Percentiles rank a stretch among this genome's conserved stretches.
These are phyloP conservation scores for Metarhizium anisopliae DNA, from an alignment of 2,329 filamentous ascomycete genomes.

Conservation along the genomic window DNA sequence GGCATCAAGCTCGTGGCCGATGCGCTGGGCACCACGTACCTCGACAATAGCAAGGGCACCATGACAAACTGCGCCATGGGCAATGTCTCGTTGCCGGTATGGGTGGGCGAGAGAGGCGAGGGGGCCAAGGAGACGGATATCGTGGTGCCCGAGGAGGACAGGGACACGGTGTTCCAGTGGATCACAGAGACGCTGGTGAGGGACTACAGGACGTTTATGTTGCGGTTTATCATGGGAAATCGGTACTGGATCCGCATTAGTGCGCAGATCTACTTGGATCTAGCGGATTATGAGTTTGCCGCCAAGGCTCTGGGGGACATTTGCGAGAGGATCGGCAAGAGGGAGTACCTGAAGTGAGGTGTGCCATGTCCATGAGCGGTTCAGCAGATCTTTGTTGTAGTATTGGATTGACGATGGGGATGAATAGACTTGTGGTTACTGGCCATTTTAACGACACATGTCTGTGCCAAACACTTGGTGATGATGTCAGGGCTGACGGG, in stretches of 20 bases:
- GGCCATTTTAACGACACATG: too few relatives aligned
- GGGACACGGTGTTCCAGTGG: slow-evolving; percentile 42
- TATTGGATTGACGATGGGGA: too few relatives aligned
- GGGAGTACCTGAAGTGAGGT: slow-evolving; percentile 19
- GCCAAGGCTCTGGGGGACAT: slow-evolving; percentile 47
- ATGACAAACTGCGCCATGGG: slow-evolving; percentile 60
- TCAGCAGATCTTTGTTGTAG: too few relatives aligned
- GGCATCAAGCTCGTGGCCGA: slow-evolving; percentile 54
- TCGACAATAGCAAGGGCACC: slow-evolving; percentile 57
- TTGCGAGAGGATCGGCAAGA: slow-evolving; percentile 29
- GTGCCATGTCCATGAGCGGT: neutral
- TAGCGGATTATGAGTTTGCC: slow-evolving; percentile 67
- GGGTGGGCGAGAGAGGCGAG: slow-evolving; percentile 16
- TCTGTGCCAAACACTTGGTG: too few relatives aligned
- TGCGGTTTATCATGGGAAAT: slow-evolving; percentile 50
- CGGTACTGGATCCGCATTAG: slow-evolving; percentile 65
- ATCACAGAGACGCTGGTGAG: slow-evolving; percentile 42
- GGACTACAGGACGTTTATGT: slow-evolving; percentile 64
- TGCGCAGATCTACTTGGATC: slow-evolving; percentile 76
- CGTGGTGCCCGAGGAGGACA: slow-evolving; percentile 22
- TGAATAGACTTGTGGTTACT: too few relatives aligned
- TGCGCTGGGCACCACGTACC: slow-evolving; percentile 58
- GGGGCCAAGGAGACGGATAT: slow-evolving; percentile 19
- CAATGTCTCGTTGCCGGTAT: slow-evolving; percentile 66
- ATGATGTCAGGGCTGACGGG: too few relatives aligned